Percentiles rank a stretch among this genome's conserved stretches.
Conservation (phyloP, 2,329 filamentous ascomycete genomes). For the Sclerotinia trifoliorum region DNA sequence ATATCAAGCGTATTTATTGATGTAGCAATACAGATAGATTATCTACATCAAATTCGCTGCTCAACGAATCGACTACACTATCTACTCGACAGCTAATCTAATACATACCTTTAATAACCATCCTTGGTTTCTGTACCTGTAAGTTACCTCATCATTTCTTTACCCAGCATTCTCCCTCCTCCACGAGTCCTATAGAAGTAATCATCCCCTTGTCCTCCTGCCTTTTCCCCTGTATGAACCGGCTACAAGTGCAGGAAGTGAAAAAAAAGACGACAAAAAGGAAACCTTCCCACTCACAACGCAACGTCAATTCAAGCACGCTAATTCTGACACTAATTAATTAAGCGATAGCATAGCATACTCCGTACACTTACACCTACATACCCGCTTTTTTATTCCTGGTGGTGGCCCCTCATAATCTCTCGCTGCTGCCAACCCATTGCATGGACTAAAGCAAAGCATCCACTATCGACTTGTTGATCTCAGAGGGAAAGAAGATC, state of each 20-base stretch:
- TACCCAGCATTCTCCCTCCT: not conserved
- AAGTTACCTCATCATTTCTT: not conserved
- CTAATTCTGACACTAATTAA: not conserved
- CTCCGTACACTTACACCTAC: too few species aligned
- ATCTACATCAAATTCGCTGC: not conserved
- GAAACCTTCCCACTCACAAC: not conserved
- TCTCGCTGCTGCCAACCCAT: not conserved
- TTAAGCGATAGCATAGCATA: conserved; percentile 19
- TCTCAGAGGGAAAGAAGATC: not conserved
- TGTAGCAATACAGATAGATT: too few species aligned
- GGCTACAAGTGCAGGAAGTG: conserved; percentile 3
- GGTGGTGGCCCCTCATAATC: conserved; percentile 4
- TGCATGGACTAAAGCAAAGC: conserved; percentile 11
- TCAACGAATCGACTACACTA: too few species aligned
- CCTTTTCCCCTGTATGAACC: not conserved
- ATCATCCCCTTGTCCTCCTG: not conserved
- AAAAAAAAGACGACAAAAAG: not conserved
- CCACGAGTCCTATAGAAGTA: conserved; percentile 3
- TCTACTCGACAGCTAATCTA: not conserved
- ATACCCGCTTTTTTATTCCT: not conserved
- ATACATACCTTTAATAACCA: not conserved
- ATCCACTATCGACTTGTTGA: conserved; percentile 11
- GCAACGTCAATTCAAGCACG: conserved; percentile 11
- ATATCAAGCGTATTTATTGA: not conserved
- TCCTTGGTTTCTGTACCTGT: not conserved